phyloP scores from a whole-genome alignment of 73 alveolate genomes.

The Tetrahymena thermophila region DNA sequence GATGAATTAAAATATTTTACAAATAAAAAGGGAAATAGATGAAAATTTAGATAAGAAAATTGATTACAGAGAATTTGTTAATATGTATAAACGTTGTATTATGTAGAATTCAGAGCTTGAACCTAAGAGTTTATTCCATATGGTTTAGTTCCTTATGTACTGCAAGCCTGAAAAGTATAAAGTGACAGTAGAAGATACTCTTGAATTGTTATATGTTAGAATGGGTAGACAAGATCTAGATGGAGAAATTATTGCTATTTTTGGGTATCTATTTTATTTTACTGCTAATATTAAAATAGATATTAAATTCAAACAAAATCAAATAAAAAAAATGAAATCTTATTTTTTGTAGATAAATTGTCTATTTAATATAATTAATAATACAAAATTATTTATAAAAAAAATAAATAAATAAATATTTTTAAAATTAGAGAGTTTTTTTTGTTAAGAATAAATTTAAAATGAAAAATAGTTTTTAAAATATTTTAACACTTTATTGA shows the following conservation, averaged over 20 bases:
- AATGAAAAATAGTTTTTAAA: too few species aligned
- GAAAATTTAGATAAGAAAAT: conserved; percentile 89
- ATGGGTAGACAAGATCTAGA: conserved; percentile 69
- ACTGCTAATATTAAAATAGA: too few species aligned
- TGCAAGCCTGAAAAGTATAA: conserved; percentile 57
- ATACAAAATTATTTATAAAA: too few species aligned
- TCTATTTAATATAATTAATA: too few species aligned
- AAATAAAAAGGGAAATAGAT: conserved; percentile 81
- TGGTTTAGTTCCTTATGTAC: conserved; percentile 96
- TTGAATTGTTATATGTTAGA: conserved; percentile 92
- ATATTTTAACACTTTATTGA: too few species aligned
- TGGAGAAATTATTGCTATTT: conserved; percentile 67
- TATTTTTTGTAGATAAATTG: too few species aligned
- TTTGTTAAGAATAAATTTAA: too few species aligned
- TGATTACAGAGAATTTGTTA: conserved; percentile 79
- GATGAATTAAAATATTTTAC: background rate
- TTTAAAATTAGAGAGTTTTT: too few species aligned
- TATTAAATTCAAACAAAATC: too few species aligned
- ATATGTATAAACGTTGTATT: conserved; percentile 89
- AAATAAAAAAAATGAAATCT: too few species aligned
- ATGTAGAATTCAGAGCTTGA: conserved; percentile 87
- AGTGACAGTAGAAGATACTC: conserved; percentile 93
- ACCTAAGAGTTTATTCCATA: conserved; percentile 91
- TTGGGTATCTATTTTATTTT: conserved; percentile 34
- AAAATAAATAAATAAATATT: too few species aligned